Evolutionary conservation across 2,329 filamentous ascomycete species (phyloP).

Genomic region (Phaeoacremonium minimum): DNA sequence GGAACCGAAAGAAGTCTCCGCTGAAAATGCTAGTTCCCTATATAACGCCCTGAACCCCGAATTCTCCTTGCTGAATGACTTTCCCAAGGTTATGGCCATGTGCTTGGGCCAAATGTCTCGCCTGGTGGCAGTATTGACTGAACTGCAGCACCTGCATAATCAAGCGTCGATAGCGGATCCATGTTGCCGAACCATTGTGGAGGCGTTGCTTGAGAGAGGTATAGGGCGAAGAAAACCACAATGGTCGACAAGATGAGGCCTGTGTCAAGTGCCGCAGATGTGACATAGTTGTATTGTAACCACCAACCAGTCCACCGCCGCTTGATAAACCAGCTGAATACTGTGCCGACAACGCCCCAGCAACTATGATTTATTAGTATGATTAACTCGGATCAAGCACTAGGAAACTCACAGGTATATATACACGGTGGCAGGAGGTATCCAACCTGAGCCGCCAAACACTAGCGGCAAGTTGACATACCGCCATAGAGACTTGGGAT

Average conservation of each 20-base stretch:
- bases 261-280: slow-evolving; percentile 66
- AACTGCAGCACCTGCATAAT: slow-evolving; percentile 37
- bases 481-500: slow-evolving; percentile 55
- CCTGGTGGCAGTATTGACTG: slow-evolving; percentile 34
- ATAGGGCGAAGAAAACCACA: slow-evolving; percentile 65
- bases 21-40: too few species aligned
- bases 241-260: slow-evolving; percentile 64
- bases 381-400: background rate
- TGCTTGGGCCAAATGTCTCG: slow-evolving; percentile 46
- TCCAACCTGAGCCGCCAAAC: slow-evolving; percentile 58
- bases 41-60: too few species aligned
- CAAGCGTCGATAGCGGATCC: slow-evolving; percentile 39
- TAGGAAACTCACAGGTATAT: slow-evolving; percentile 49
- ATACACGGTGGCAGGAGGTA: slow-evolving; percentile 67
- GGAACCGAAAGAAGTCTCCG: too few species aligned
- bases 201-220: slow-evolving; percentile 49
- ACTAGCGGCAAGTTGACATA: slow-evolving; percentile 67
- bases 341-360: slow-evolving; percentile 63
- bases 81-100: slow-evolving; percentile 43
- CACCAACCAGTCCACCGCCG: slow-evolving; percentile 67
- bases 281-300: slow-evolving; percentile 74
- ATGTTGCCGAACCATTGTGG: slow-evolving; percentile 62
- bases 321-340: slow-evolving; percentile 67
- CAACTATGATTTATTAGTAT: slow-evolving; percentile 23
- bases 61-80: too few species aligned